Base-by-base conservation (phyloP, 768 basidiomycete species). In the Psilocybe azurescens region DNA sequence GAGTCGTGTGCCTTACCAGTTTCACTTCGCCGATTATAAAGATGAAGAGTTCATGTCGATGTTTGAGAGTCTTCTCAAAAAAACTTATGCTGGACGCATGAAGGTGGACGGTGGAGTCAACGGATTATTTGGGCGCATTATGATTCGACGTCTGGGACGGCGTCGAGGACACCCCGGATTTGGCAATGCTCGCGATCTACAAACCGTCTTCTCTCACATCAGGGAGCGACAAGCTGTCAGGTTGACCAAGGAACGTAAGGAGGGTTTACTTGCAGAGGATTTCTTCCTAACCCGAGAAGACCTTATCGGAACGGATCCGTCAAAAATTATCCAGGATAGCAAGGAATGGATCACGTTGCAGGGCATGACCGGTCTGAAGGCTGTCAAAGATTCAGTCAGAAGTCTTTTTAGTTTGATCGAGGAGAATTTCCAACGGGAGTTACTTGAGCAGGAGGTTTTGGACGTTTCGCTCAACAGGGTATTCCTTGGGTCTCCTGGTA, bases 401-500 rank as follows among this genome's bases (percentile, higher is more conserved):
- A 81, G 75, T 58, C 71, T 89, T 16, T 77, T 87, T 50, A 72
- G 72, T 49, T 69, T 80, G 24, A 73, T 88, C 48, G 67, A 80
- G 44, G 78, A 74, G 20, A 90, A 90, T 67, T 89, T 88, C 59
- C 65, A 78, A 1, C 83, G 89, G 3, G 89, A 90, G 68, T 73
- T 90, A 53, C 56, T 67, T 47, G 88, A 90, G 64, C 75, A 80
- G 65, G 77, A 83, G 32, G 86, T 85, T 0, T 56, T 87, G 16
- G 75, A 79, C 49, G 69, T 86, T 46, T 83, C 87, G 8, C 77
- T 90, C 61, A 89, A 90, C 62, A 83, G 85, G 14, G 83, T 87
- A 0, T 89, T 90, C 72, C 67, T 88, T 30, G 89, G 89, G 1
- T 83, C 84, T 10, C 89, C 89, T 5, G 89, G 89, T 2, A 89